These are phyloP conservation scores for Amanita thiersii DNA, from an alignment of 768 basidiomycete genomes.

Conservation along the genomic window DNA sequence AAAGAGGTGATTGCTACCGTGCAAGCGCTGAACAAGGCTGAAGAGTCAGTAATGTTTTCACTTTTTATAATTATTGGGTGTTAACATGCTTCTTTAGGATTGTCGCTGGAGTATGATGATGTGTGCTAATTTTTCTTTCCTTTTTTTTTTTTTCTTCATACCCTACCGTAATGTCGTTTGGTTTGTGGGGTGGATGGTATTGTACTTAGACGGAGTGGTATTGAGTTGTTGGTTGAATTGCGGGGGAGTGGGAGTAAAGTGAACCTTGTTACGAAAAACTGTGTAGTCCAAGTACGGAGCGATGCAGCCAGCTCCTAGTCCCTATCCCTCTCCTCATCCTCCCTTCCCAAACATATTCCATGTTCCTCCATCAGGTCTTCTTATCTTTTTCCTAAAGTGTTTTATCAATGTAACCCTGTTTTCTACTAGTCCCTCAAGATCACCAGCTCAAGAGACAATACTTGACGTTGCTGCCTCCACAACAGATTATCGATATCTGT, in stretches of 20 bases:
- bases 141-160: background rate
- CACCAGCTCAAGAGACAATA: slow-evolving; percentile 67
- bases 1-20: slow-evolving; percentile 95
- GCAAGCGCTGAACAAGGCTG: slow-evolving; percentile 90
- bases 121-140: background rate
- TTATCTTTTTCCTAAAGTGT: slow-evolving; percentile 5
- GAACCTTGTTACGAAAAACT: slow-evolving; percentile 68
- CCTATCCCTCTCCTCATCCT: slow-evolving; percentile 26
- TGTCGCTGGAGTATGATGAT: slow-evolving; percentile 22
- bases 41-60: slow-evolving; percentile 71
- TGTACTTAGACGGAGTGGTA: too few relatives aligned
- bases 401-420: slow-evolving; percentile 10
- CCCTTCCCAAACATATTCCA: slow-evolving; percentile 26
- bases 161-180: too few relatives aligned
- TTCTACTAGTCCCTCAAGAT: slow-evolving; percentile 29
- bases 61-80: slow-evolving; percentile 6
- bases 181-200: too few relatives aligned
- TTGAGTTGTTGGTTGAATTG: too few relatives aligned
- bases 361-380: slow-evolving; percentile 20
- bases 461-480: slow-evolving; percentile 54
- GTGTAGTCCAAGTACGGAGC: slow-evolving; percentile 60
- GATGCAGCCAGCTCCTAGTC: slow-evolving; percentile 45
- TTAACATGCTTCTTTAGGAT: slow-evolving; percentile 19
- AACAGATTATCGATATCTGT: slow-evolving; percentile 76
- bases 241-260: too few relatives aligned